Conservation (phyloP, 1,139 yeast genomes). For the Ogataea hybrid region DNA sequence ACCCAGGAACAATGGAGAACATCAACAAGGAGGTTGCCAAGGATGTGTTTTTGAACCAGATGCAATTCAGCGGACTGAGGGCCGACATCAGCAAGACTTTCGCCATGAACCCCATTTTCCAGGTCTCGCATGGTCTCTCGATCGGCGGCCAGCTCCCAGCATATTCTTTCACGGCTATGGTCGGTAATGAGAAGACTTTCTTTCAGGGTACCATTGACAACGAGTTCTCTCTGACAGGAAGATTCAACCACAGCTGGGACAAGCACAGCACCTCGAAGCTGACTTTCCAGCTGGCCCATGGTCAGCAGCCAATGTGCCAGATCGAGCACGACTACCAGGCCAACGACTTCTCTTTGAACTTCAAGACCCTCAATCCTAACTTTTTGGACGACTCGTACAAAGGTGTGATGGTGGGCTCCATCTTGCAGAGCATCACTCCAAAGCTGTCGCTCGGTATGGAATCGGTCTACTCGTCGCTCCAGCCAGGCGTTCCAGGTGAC, state of each 20-base stretch:
- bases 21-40: constrained; percentile 89
- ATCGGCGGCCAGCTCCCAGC: constrained; percentile 89
- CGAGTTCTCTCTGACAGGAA: constrained; percentile 82
- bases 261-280: constrained; percentile 76
- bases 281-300: constrained; percentile 83
- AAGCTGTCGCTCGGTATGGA: constrained; percentile 88
- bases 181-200: constrained; percentile 82
- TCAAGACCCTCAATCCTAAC: constrained; percentile 90
- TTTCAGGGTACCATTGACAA: constrained; percentile 91
- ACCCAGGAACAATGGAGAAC: constrained; percentile 96
- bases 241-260: constrained; percentile 92
- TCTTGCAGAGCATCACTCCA: constrained; percentile 85
- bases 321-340: constrained; percentile 96
- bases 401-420: constrained; percentile 90
- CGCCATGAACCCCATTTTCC: constrained; percentile 91
- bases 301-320: constrained; percentile 93
- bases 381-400: constrained; percentile 68
- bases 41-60: constrained; percentile 88
- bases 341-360: constrained; percentile 79
- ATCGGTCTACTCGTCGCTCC: constrained; percentile 81
- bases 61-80: constrained; percentile 92
- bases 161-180: constrained; percentile 88
- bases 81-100: constrained; percentile 96
- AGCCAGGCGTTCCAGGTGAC: constrained; percentile 82
- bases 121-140: constrained; percentile 91